Percentiles rank a stretch among this genome's conserved stretches.
These are phyloP conservation scores for Neobulgaria alba DNA, from an alignment of 2,329 filamentous ascomycete genomes.

Conservation along the genomic window DNA sequence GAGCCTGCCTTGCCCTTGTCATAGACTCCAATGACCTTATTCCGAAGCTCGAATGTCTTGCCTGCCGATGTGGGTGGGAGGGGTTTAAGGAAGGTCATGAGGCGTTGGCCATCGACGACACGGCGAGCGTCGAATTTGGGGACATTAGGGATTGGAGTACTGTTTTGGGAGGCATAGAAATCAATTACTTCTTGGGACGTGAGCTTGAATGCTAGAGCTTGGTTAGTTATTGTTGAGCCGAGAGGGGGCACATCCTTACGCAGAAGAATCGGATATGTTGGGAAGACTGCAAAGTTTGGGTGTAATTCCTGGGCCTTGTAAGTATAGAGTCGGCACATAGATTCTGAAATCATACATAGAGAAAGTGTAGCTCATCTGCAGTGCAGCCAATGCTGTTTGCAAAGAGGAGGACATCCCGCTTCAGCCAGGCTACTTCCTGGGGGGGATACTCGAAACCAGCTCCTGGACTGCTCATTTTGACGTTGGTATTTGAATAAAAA, in stretches of 20 bases:
- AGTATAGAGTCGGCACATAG: too few relatives aligned
- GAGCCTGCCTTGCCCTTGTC: slow-evolving; percentile 65
- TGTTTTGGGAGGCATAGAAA: slow-evolving; percentile 53
- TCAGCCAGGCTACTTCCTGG: slow-evolving; percentile 71
- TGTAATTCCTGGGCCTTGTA: slow-evolving; percentile 62
- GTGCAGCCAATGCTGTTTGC: slow-evolving; percentile 81
- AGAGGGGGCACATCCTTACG: slow-evolving; percentile 11
- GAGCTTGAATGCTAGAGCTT: slow-evolving; percentile 51
- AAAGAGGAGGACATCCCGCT: slow-evolving; percentile 83
- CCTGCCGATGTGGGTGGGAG: slow-evolving; percentile 54
- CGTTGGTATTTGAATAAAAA: neutral
- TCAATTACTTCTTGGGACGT: slow-evolving; percentile 59
- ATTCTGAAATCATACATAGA: slow-evolving; percentile 55
- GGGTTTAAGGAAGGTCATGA: slow-evolving; percentile 53
- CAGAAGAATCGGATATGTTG: slow-evolving; percentile 43
- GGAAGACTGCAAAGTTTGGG: slow-evolving; percentile 79
- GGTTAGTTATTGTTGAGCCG: slow-evolving; percentile 6
- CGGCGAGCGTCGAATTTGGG: slow-evolving; percentile 55
- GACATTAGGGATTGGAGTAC: slow-evolving; percentile 51
- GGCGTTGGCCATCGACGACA: slow-evolving; percentile 60
- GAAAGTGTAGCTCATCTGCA: slow-evolving; percentile 79
- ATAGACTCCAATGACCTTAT: slow-evolving; percentile 60
- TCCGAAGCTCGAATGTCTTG: slow-evolving; percentile 52
- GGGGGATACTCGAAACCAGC: slow-evolving; percentile 73
- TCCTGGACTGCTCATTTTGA: slow-evolving; percentile 33